phyloP scores from a whole-genome alignment of 2,329 filamentous ascomycete genomes.

The Fusarium udum region DNA sequence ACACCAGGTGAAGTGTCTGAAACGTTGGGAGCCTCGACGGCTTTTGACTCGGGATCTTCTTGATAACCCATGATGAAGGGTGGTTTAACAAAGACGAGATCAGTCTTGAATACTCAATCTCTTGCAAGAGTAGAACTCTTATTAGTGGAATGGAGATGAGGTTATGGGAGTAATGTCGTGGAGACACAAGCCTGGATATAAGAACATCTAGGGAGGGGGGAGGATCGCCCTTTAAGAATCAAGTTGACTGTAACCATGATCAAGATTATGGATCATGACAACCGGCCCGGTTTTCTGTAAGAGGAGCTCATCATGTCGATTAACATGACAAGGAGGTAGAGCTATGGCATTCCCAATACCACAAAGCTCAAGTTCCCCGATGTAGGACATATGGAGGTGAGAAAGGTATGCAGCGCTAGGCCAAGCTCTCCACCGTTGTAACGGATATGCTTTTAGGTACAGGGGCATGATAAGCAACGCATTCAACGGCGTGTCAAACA shows the following conservation, averaged over 20 bases:
- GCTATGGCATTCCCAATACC: background rate
- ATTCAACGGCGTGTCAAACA: background rate
- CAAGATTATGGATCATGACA: slow-evolving; percentile 12
- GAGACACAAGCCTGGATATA: slow-evolving; percentile 36
- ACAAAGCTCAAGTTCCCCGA: slow-evolving; percentile 12
- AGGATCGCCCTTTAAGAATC: slow-evolving; percentile 33
- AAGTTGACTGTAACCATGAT: slow-evolving; percentile 19
- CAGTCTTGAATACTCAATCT: background rate
- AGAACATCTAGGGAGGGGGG: slow-evolving; percentile 3
- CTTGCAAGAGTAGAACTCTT: background rate
- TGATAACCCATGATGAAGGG: slow-evolving; percentile 39
- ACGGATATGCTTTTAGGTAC: slow-evolving; percentile 22
- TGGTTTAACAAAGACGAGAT: background rate
- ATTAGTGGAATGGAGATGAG: slow-evolving; percentile 1
- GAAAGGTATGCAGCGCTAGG: slow-evolving; percentile 3
- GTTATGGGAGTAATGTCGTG: slow-evolving; percentile 24
- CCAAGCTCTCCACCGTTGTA: slow-evolving; percentile 33
- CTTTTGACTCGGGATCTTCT: slow-evolving; percentile 40
- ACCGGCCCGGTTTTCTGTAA: slow-evolving; percentile 40
- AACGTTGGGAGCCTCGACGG: slow-evolving; percentile 38
- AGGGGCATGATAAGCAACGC: slow-evolving; percentile 37
- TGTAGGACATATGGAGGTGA: slow-evolving; percentile 8
- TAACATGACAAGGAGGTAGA: background rate
- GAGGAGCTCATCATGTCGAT: slow-evolving; percentile 29
- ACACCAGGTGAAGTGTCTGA: slow-evolving; percentile 42